A percentile compares a stretch with the other conserved stretches of the same genome.
Evolutionary conservation across 2,329 filamentous ascomycete genomes (phyloP).

Genomic region (Fusarium sambucinum): DNA sequence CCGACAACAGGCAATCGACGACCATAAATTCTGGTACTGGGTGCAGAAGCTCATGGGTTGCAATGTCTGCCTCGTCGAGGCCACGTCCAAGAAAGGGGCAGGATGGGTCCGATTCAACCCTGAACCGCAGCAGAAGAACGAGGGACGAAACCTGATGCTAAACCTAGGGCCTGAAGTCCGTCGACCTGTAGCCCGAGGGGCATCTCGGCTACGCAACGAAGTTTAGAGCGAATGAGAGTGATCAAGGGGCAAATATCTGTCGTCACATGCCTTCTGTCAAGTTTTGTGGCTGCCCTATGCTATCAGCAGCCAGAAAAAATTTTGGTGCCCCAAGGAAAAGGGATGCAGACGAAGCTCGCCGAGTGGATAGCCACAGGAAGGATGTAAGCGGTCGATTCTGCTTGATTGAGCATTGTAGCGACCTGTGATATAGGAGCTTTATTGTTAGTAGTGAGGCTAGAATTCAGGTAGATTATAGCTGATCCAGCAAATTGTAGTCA

Average conservation of each 20-base stretch:
- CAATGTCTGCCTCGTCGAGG: slow-evolving; percentile 40
- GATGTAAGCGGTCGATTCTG: not conserved
- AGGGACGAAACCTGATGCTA: not conserved
- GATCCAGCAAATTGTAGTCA: not conserved
- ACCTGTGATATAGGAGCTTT: too few species aligned
- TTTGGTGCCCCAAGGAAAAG: not conserved
- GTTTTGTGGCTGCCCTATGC: slow-evolving; percentile 2
- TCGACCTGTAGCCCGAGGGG: not conserved
- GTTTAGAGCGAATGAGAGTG: slow-evolving; percentile 6
- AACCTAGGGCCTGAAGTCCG: slow-evolving; percentile 9
- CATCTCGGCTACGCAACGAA: slow-evolving; percentile 34
- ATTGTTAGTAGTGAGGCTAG: not conserved
- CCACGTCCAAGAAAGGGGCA: slow-evolving; percentile 32
- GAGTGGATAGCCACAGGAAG: not conserved
- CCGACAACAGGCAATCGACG: slow-evolving; percentile 2
- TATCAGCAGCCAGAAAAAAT: not conserved
- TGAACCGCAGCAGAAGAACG: not conserved
- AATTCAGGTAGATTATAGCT: not conserved
- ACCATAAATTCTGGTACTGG: slow-evolving; percentile 29
- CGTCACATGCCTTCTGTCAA: not conserved
- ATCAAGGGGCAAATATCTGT: not conserved
- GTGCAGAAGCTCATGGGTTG: slow-evolving; percentile 40
- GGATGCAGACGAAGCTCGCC: not conserved
- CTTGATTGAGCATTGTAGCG: not conserved
- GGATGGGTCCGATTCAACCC: slow-evolving; percentile 29